Evolutionary conservation across 2,329 filamentous ascomycete genomes (phyloP), one percentile per base, ranked within the genome.

Genomic region (Byssoonygena ceratinophila): DNA sequence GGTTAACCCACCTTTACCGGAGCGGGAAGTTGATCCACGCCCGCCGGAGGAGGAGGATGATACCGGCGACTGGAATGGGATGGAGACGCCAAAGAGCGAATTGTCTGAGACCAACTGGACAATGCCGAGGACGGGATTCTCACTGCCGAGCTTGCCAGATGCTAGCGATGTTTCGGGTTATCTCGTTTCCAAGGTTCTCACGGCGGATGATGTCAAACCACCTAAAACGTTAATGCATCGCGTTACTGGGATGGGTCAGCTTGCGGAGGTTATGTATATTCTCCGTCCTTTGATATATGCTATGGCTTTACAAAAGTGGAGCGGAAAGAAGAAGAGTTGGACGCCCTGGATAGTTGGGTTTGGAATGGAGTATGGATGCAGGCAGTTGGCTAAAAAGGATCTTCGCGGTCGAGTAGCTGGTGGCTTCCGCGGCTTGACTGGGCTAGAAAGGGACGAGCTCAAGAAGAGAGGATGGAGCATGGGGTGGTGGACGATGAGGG

Each of bases 401-500:
- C 76, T 84, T 57, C 74, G 78, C 53, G 76, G 80, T 58, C 70
- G 79, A 55, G 69, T 82, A 31, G 78, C 89, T 11, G 81, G 84
- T 41, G 83, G 87, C 27, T 74, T 92, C 56, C 79, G 87, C 46
- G 89, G 80, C 0, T 64, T 92, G 29, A 95, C 91, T 22, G 81
- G 85, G 7, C 75, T 98, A 16, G 92, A 98, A 71, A 81, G 83
- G 53, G 91, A 96, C 59, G 91, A 97, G 72, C 81, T 94, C 76
- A 82, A 77, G 64, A 89, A 87, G 70, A 78, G 92, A 57, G 89
- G 86, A 36, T 94, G 89, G 88, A 83, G 82, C 1, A 84, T 96
- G 75, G 85, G 83, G 18, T 97, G 92, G 91, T 98, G 92, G 92
- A 72, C 79, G 23, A 92, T 98, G 87, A 81, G 91, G 55, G 91